Evolutionary conservation across 345 rosid species (phyloP), one percentile per base, ranked within the genome.

Genomic region (Trapa bicornis): DNA sequence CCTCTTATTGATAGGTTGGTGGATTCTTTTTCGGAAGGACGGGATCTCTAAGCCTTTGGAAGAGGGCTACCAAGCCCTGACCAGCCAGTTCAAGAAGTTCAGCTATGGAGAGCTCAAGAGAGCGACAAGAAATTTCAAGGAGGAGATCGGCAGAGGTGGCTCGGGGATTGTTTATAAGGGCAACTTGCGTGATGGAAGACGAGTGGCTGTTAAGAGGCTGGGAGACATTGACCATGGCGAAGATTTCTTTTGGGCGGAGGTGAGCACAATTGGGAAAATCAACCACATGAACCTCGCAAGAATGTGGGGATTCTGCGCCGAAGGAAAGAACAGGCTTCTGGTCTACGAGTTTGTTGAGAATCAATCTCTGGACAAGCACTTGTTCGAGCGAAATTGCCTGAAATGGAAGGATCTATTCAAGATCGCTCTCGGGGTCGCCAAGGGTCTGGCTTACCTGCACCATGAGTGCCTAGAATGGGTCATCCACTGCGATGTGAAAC

Each of bases 41-140:
- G 70, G 50, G 0, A 4, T 36, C 14, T 67, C 67, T 11, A 69
- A 38, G 3, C 50, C 56, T 1, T 16, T 69, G 58, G 79, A 72
- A 57, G 77, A 71, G 6, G 81, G 83, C 14, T 77, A 82, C 54
- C 72, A 38, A 11, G 66, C 53, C 5, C 35, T 80, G 37, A 37
- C 64, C 0, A 72, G 75, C 60, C 80, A 76, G 50, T 82, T 79
- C 73, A 70, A 68, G 78, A 72, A 67, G 69, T 81, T 77, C 50
- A 71, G 67, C 53, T 79, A 74, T 29, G 17, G 35, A 2, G 79
- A 81, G 54, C 81, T 68, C 64, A 68, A 68, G 72, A 68, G 39
- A n/a, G 69, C 57, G 33, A 73, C 72, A 38, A 41, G 58, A 11
- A 57, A 68, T 37, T 68, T 68, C 35, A 57, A 61, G 61, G 65